Conservation (phyloP, 2,329 filamentous ascomycete genomes). For the Penicillium palitans region DNA sequence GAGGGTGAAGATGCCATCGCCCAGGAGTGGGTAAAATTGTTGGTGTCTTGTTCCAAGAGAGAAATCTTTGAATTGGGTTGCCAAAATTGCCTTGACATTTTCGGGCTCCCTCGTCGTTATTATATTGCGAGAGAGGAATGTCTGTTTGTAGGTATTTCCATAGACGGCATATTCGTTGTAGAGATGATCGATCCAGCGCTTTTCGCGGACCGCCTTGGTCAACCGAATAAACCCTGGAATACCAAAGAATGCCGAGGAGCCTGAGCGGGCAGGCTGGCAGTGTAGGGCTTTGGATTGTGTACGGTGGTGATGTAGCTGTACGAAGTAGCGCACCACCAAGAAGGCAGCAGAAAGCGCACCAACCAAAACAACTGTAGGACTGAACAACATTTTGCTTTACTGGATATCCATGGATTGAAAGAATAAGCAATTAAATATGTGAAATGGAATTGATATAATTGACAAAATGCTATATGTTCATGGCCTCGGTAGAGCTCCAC, state of each 20-base stretch:
- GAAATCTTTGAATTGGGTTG: conserved; percentile 79
- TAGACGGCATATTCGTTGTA: conserved; percentile 25
- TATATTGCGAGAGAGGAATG: conserved; percentile 21
- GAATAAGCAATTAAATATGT: conserved; percentile 2
- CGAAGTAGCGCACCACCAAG: conserved; percentile 25
- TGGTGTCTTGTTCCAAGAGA: conserved; percentile 77
- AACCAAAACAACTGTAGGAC: conserved; percentile 20
- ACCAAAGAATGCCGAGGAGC: conserved; percentile 22
- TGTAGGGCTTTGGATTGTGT: conserved; percentile 28
- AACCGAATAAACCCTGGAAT: conserved; percentile 29
- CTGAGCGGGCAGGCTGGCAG: conserved; percentile 26
- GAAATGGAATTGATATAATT: not conserved
- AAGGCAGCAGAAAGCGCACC: conserved; percentile 24
- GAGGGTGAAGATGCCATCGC: conserved; percentile 61
- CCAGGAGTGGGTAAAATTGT: conserved; percentile 51
- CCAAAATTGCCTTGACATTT: conserved; percentile 83
- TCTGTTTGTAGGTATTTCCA: conserved; percentile 30
- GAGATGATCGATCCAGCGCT: conserved; percentile 34
- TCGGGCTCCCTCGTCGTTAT: conserved; percentile 41
- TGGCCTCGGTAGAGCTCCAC: conserved; percentile 2
- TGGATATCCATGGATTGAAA: not conserved
- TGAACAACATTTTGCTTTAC: conserved; percentile 10
- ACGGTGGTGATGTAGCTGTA: conserved; percentile 24
- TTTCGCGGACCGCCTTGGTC: conserved; percentile 28
- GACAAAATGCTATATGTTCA: not conserved